phyloP scores from a whole-genome alignment of 805 yeast genomes.

The Sungouiozyma intestinalis region DNA sequence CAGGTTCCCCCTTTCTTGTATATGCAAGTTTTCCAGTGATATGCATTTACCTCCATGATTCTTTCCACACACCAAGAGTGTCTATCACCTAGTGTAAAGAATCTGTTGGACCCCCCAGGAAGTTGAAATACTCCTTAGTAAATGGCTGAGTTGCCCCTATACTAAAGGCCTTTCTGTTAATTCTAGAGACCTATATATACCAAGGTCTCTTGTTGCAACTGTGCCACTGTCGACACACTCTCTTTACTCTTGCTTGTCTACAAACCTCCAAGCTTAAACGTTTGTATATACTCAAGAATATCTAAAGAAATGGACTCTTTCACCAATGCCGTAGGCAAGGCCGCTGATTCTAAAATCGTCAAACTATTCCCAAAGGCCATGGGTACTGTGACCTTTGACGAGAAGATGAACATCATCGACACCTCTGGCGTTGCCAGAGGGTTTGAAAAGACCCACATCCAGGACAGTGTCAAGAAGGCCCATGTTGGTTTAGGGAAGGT shows the following conservation, averaged over 20 bases:
- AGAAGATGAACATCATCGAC: constrained; percentile 18
- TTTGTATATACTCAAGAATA: no score
- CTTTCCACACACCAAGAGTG: no score
- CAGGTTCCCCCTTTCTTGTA: neutral
- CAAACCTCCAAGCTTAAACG: no score
- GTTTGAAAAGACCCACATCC: constrained; percentile 12
- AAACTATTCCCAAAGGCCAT: constrained; percentile 14
- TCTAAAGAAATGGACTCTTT: neutral
- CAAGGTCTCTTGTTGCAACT: no score
- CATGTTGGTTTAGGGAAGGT: constrained; percentile 18
- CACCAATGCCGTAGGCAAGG: neutral
- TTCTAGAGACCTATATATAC: no score
- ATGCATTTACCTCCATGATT: neutral
- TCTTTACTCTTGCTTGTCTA: no score
- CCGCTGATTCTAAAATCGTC: neutral
- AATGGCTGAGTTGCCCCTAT: no score
- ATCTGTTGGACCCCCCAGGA: no score
- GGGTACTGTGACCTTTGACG: constrained; percentile 23
- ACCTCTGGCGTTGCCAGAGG: constrained; percentile 23
- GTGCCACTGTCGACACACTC: no score
- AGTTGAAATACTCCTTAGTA: no score
- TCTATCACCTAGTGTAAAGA: no score
- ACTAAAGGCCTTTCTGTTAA: no score
- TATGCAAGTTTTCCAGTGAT: neutral
- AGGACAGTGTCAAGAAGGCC: constrained; percentile 15